Percentiles rank a stretch among this genome's conserved stretches.
Conservation (phyloP, 208 protist genomes). For the Leishmania braziliensis region DNA sequence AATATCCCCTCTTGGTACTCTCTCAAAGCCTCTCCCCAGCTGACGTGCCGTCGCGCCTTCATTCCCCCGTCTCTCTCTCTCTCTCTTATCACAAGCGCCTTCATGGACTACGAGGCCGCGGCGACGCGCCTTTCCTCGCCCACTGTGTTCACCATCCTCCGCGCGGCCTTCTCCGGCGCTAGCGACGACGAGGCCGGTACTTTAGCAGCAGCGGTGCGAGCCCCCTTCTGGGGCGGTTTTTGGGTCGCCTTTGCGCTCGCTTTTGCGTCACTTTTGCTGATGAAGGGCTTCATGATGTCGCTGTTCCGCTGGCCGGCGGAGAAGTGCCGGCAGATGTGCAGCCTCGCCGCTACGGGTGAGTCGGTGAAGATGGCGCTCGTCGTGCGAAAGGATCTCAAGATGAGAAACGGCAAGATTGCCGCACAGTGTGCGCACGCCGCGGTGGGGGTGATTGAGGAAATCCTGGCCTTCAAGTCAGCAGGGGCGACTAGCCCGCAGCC, state of each 20-base stretch:
- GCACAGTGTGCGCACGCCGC: constrained; percentile 96
- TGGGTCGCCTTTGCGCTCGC: constrained; percentile 5
- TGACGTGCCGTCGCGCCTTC: not conserved
- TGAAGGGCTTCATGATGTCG: constrained; percentile 7
- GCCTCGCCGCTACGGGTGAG: constrained; percentile 36
- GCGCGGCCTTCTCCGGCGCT: not conserved
- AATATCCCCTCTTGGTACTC: not conserved
- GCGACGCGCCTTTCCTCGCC: constrained; percentile 4
- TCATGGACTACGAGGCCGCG: constrained; percentile 12
- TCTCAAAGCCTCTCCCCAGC: not conserved
- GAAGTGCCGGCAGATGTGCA: constrained; percentile 18
- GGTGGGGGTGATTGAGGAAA: constrained; percentile 82
- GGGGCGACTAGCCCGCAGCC: not conserved
- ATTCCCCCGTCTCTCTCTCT: not conserved
- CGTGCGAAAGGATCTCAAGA: constrained; percentile 94
- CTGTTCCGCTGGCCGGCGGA: constrained; percentile 15
- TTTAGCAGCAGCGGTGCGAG: not conserved
- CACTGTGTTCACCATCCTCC: constrained; percentile 5
- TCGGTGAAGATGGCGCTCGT: constrained; percentile 93
- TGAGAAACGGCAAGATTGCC: constrained; percentile 95
- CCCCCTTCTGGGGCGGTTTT: constrained; percentile 20
- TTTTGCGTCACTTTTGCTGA: constrained; percentile 7
- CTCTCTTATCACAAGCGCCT: not conserved
- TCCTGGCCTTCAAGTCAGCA: constrained; percentile 27
- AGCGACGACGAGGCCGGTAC: not conserved